Conservation (phyloP, 2,329 filamentous ascomycete genomes). For the Calonectria pteridis region DNA sequence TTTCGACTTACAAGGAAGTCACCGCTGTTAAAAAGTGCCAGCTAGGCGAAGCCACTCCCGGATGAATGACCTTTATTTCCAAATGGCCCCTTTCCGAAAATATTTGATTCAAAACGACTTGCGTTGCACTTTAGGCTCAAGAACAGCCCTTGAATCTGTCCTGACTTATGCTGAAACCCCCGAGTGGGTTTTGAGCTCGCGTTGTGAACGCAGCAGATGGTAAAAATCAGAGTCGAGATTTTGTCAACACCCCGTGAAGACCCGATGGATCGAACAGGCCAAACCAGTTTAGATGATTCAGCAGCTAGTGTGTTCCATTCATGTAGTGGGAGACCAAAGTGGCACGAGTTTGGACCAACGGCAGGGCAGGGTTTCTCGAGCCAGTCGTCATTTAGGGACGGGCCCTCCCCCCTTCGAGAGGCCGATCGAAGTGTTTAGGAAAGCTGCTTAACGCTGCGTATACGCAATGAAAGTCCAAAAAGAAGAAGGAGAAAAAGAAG, state of each 20-base stretch:
- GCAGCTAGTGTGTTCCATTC: too few species aligned
- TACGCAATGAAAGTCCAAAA: conserved; percentile 46
- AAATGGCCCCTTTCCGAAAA: background rate
- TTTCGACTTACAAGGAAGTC: background rate
- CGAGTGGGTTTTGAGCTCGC: background rate
- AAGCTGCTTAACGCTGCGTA: conserved; percentile 44
- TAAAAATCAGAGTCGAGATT: background rate
- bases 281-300: background rate
- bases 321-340: background rate
- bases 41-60: background rate
- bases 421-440: conserved; percentile 31
- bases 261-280: too few species aligned
- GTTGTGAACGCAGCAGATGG: background rate
- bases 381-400: conserved; percentile 13
- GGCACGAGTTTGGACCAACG: background rate
- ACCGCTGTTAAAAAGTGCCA: background rate
- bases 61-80: background rate
- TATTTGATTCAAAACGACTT: background rate
- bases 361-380: background rate
- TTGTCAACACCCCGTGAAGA: background rate
- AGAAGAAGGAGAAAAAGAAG: conserved; percentile 36
- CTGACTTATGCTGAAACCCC: background rate
- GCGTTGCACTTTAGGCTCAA: too few species aligned
- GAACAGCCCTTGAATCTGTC: background rate
- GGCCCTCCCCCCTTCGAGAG: conserved; percentile 24